Evolutionary conservation across 148 eudicot species (phyloP).

Genomic region (Rhododendron vialii): DNA sequence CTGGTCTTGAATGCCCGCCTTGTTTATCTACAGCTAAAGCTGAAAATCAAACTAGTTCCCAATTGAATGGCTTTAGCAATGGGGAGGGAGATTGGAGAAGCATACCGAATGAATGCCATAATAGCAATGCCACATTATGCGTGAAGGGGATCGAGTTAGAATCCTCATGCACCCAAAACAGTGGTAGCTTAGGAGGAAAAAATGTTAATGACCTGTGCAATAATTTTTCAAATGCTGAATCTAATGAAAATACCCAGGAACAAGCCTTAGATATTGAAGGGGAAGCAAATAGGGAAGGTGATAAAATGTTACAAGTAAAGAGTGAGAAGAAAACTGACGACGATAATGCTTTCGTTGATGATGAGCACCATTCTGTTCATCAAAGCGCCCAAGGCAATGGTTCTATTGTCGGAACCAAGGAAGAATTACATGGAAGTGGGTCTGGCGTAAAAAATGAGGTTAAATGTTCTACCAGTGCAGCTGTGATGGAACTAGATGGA

Average conservation of each 20-base stretch:
- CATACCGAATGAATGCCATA: conserved; percentile 27
- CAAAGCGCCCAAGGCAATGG: conserved; percentile 31
- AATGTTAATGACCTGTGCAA: conserved; percentile 35
- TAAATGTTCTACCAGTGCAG: conserved; percentile 20
- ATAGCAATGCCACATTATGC: conserved; percentile 20
- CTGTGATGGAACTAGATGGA: conserved; percentile 28
- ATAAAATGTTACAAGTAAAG: conserved; percentile 27
- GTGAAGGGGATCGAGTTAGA: conserved; percentile 58
- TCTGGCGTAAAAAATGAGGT: conserved; percentile 31
- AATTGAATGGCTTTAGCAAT: conserved; percentile 36
- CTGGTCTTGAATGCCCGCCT: conserved; percentile 34
- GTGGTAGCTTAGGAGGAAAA: conserved; percentile 42
- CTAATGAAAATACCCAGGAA: conserved; percentile 41
- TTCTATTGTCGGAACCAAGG: conserved; percentile 25
- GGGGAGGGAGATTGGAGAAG: conserved; percentile 32
- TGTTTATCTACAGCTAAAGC: conserved; percentile 22
- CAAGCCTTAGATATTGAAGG: conserved; percentile 27
- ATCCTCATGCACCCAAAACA: conserved; percentile 50
- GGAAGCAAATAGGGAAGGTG: conserved; percentile 30
- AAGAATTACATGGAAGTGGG: conserved; percentile 28
- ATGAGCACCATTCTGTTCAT: conserved; percentile 17
- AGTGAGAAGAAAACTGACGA: conserved; percentile 28
- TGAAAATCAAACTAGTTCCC: conserved; percentile 34
- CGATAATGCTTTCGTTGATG: conserved; percentile 22
- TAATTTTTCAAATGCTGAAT: conserved; percentile 33